These are phyloP conservation scores for Saccharomycopsis capsularis DNA, from an alignment of 805 yeast species.

Conservation along the genomic window DNA sequence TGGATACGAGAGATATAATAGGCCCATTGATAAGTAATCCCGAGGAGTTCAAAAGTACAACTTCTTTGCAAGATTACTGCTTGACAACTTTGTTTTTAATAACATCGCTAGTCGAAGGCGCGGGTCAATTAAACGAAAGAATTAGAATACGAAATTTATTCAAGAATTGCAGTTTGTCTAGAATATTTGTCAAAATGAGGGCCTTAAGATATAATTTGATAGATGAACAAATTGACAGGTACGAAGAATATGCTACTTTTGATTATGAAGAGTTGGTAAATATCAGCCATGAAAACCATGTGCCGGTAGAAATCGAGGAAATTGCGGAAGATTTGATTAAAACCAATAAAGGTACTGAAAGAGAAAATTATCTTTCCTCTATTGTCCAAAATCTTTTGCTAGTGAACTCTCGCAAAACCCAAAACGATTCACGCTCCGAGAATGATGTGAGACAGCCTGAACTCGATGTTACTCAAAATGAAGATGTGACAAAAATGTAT, in stretches of 20 bases:
- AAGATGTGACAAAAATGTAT: conserved; percentile 26
- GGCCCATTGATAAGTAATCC: conserved; percentile 1
- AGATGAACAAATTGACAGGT: conserved; percentile 58
- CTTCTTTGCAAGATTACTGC: conserved; percentile 17
- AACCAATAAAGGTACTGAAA: conserved; percentile 42
- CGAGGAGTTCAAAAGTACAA: conserved; percentile 12
- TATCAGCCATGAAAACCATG: conserved; percentile 1
- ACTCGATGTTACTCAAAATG: too few species aligned
- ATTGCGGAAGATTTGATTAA: conserved; percentile 35
- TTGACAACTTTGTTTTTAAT: conserved; percentile 19
- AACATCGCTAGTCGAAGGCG: conserved; percentile 20
- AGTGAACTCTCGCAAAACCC: conserved; percentile 24
- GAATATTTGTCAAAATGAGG: conserved; percentile 46
- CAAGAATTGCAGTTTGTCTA: conserved; percentile 1
- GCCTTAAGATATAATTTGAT: conserved; percentile 50
- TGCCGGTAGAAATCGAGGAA: conserved; percentile 17
- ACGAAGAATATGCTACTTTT: conserved; percentile 45
- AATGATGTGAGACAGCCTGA: too few species aligned
- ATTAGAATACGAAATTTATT: conserved; percentile 14
- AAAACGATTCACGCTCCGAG: conserved; percentile 12
- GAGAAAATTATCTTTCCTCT: conserved; percentile 43
- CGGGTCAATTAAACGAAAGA: conserved; percentile 20
- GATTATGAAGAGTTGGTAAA: conserved; percentile 43
- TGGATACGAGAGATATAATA: conserved; percentile 19
- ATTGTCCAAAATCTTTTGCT: conserved; percentile 51